phyloP scores from a whole-genome alignment of 2,329 filamentous ascomycete genomes.

The Madurella mycetomatis region DNA sequence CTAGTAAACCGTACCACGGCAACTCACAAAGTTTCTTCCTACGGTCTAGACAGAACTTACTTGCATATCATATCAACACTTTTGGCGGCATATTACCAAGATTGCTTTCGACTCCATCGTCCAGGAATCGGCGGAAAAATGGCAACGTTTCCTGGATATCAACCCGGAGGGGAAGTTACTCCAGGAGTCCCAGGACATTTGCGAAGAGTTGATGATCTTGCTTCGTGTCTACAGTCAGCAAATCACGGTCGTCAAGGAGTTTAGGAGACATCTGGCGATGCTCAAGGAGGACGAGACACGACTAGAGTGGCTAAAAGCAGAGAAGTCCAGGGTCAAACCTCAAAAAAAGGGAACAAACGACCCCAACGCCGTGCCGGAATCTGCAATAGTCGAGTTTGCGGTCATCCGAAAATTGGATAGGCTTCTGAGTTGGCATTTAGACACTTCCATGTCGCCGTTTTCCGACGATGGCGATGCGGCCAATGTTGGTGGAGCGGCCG shows the following conservation, averaged over 20 bases:
- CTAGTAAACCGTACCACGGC: too few relatives aligned
- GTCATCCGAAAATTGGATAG: too few relatives aligned
- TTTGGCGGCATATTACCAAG: conserved; percentile 2
- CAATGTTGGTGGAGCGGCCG: too few relatives aligned
- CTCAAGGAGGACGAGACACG: conserved; percentile 22
- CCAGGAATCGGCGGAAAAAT: not conserved
- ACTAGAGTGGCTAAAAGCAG: too few relatives aligned
- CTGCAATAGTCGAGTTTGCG: too few relatives aligned
- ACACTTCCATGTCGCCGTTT: too few relatives aligned
- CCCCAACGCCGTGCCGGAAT: too few relatives aligned
- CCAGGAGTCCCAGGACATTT: conserved; percentile 43
- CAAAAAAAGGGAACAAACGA: too few relatives aligned
- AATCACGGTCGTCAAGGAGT: conserved; percentile 29
- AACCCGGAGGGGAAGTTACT: conserved; percentile 31
- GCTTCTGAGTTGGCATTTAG: too few relatives aligned
- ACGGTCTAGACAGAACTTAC: not conserved
- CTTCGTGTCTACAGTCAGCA: conserved; percentile 37
- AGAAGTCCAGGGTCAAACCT: too few relatives aligned
- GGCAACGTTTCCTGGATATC: conserved; percentile 14
- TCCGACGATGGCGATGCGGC: too few relatives aligned
- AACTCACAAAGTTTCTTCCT: not conserved
- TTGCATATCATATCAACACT: not conserved
- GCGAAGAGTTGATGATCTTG: conserved; percentile 47
- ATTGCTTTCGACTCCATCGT: conserved; percentile 6
- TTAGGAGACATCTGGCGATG: conserved; percentile 25